Base-by-base conservation (phyloP, 176 grass and related monocot genomes). In the Microstegium vimineum region DNA sequence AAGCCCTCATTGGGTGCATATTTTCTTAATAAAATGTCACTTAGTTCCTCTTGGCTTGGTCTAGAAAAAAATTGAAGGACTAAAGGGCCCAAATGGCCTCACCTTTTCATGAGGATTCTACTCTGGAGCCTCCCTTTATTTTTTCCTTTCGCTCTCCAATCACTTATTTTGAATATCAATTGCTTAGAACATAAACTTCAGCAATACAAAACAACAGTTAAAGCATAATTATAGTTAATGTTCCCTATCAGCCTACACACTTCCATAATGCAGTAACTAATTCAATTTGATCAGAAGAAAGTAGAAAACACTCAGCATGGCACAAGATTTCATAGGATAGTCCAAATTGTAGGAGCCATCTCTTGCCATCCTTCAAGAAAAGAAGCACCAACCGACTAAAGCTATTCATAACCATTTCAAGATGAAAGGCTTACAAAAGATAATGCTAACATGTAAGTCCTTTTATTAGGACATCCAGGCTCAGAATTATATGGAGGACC, bases 241-340 rank as follows among this genome's bases (percentile, higher is more conserved):
- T 80, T 74, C 8, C 20, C 38, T 75, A 51, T 26, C n/a, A 84
- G 13, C 40, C 14, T 14, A 56, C 38, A 81, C 69, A 18, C 25
- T 75, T 61, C 76, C 82, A 84, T 35, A n/a, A 54, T 71, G 43
- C 35, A 76, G 67, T 85, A 42, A 33, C 40, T 68, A 62, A 81
- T 75, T 62, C 9, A 61, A 64, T 71, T 64, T 81, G 20, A 71
- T 43, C 27, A 20, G 28, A 40, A 33, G 25, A 77, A 90, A 28
- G 54, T 23, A 69, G 42, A 41, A 74, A 15, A n/a, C 60, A 81
- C 69, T 64, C 76, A 54, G 9, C 72, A 82, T 2, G 30, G 62
- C 60, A 74, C 33, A 85, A 81, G 77, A 88, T 91, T 88, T 65
- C 47, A 69, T 78, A 65, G 77, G 82, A 59, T 65, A 85, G 45